These are phyloP conservation scores for Globisporangium mamillatum DNA, from an alignment of 352 stramenopile species.

Conservation along the genomic window DNA sequence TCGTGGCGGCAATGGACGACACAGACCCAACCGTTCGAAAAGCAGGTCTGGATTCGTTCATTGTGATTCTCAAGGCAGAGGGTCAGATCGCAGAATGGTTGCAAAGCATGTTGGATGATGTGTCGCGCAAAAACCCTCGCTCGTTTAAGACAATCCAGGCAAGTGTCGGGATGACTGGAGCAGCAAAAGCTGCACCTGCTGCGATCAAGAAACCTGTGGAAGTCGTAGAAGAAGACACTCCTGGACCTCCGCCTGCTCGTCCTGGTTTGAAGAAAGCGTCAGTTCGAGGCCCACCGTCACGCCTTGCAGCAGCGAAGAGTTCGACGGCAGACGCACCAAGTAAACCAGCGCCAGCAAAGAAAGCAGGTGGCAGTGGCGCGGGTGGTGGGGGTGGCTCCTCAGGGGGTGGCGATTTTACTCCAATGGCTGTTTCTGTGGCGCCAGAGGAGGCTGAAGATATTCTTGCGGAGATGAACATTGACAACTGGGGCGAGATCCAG, in stretches of 20 bases:
- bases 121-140: conserved; percentile 69
- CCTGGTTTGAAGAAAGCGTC: conserved; percentile 34
- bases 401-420: conserved; percentile 54
- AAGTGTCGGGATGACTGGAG: conserved; percentile 28
- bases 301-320: conserved; percentile 46
- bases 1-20: conserved; percentile 67
- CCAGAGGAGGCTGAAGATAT: conserved; percentile 67
- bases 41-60: conserved; percentile 61
- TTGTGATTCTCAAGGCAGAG: conserved; percentile 53
- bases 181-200: conserved; percentile 18
- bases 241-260: conserved; percentile 8
- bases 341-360: conserved; percentile 31
- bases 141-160: conserved; percentile 67
- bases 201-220: conserved; percentile 19
- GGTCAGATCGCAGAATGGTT: conserved; percentile 52
- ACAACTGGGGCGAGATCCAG: conserved; percentile 48
- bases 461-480: conserved; percentile 55
- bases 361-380: conserved; percentile 20
- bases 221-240: conserved; percentile 25
- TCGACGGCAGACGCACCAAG: conserved; percentile 20
- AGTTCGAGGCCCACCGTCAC: conserved; percentile 39
- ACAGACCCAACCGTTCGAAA: conserved; percentile 80
- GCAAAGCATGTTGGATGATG: conserved; percentile 56
- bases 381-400: conserved; percentile 15
- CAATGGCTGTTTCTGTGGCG: conserved; percentile 58